Evolutionary conservation across 116 monocot genomes (phyloP), one percentile per base, ranked within the genome.

Genomic region (Trichopus zeylanicus): DNA sequence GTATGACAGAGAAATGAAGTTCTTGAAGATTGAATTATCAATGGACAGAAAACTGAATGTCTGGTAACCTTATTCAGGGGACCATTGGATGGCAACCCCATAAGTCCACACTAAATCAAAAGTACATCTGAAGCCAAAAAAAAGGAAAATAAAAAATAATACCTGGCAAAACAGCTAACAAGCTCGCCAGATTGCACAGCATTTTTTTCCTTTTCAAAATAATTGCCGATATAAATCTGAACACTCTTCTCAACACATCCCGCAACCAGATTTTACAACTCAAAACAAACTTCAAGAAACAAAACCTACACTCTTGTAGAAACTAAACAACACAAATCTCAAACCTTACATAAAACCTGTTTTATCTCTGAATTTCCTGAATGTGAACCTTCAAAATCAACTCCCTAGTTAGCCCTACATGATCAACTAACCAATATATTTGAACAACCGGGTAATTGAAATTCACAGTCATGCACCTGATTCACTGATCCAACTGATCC

Each of bases 261-360:
- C 71, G 55, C 61, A 73, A 61, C 19, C 33, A 54, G 73, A 61
- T 67, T 55, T 53, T 73, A 65, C 65, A 73, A 38, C 60, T 65
- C 72, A 73, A 73, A n/a, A n/a, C n/a, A n/a, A n/a, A n/a, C n/a
- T n/a, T 55, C 60, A 73, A 73, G 47, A 31, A 51, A 51, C 61
- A 51, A 68, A 68, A 53, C 34, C 22, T 65, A 75, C 28, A 52
- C 51, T 58, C 62, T 19, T 42, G 62, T 67, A 68, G 63, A 68
- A 68, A 52, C 28, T 56, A n/a, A n/a, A 51, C 20, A 58, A 68
- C 57, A 63, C 74, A 62, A 57, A 68, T 63, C 58, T 53, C 65
- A 64, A 72, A 72, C 59, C 35, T 52, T 65, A 59, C 52, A 48
- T 37, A 65, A 59, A 65, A 65, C 19, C 72, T 53, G 59, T 59